Conservation (phyloP, 768 basidiomycete genomes). For the Candolleomyces eurysporus region DNA sequence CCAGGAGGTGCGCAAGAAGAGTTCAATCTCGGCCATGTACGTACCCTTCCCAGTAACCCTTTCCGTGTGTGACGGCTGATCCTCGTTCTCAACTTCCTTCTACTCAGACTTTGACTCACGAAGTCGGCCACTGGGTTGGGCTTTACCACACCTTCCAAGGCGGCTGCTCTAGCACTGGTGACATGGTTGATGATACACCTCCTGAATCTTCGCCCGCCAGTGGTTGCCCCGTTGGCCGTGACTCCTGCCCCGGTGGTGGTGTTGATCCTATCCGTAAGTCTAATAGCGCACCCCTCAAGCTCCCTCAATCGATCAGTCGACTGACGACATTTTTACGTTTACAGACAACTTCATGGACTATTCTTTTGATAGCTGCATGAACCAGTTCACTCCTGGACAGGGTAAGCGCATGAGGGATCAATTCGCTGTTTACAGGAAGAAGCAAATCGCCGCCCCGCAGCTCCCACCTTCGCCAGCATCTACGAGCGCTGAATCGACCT, state of each 20-base stretch:
- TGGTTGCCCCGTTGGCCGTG: constrained; percentile 26
- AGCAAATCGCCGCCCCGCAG: neutral
- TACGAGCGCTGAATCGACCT: too few relatives aligned
- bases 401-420: constrained; percentile 1
- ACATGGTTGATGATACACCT: constrained; percentile 39
- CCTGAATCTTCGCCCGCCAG: constrained; percentile 31
- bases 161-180: constrained; percentile 35
- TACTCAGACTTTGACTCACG: constrained; percentile 40
- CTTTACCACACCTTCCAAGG: constrained; percentile 47
- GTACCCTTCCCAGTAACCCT: neutral
- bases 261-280: constrained; percentile 17
- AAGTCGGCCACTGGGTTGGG: constrained; percentile 48
- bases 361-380: constrained; percentile 7
- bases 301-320: too few relatives aligned
- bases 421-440: constrained; percentile 1
- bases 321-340: neutral
- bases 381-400: constrained; percentile 4
- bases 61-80: neutral
- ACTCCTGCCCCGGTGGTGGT: constrained; percentile 20
- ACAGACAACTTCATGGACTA: constrained; percentile 13
- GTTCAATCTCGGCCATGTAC: constrained; percentile 35
- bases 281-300: neutral
- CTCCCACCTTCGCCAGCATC: too few relatives aligned
- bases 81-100: constrained; percentile 13
- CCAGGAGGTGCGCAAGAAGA: constrained; percentile 30